Conservation (phyloP, 495 filamentous ascomycete genomes). For the Gamarada debralockiae region DNA sequence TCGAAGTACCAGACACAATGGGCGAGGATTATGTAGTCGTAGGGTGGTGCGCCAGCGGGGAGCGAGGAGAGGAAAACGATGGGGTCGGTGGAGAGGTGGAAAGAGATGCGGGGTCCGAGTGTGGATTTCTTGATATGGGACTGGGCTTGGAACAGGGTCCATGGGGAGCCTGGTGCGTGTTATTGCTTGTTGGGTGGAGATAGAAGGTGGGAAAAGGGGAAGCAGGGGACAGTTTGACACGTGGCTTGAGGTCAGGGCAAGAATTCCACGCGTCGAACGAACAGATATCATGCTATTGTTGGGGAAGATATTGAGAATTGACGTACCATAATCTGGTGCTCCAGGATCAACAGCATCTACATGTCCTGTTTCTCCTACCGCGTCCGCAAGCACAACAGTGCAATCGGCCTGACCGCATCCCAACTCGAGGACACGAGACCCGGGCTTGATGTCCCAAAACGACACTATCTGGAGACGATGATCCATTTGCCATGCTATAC, state of each 20-base stretch:
- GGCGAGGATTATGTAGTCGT: slow-evolving; percentile 41
- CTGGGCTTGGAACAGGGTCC: slow-evolving; percentile 36
- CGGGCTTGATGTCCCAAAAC: slow-evolving; percentile 33
- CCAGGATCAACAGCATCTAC: slow-evolving; percentile 48
- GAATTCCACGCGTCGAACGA: no score
- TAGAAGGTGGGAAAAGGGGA: slow-evolving; percentile 18
- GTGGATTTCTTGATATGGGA: slow-evolving; percentile 29
- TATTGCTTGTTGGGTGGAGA: slow-evolving; percentile 14
- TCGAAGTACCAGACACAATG: slow-evolving; percentile 51
- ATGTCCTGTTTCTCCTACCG: slow-evolving; percentile 37
- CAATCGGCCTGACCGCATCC: slow-evolving; percentile 53
- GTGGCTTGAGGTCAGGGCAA: no score
- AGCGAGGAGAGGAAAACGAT: not conserved
- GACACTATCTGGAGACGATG: slow-evolving; percentile 40
- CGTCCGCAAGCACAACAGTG: slow-evolving; percentile 41
- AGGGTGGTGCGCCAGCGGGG: slow-evolving; percentile 21
- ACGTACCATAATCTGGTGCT: slow-evolving; percentile 39
- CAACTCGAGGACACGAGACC: slow-evolving; percentile 44
- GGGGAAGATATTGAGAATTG: no score
- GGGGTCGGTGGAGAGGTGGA: slow-evolving; percentile 24
- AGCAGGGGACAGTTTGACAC: not conserved
- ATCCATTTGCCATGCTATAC: slow-evolving; percentile 28
- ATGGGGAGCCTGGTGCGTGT: slow-evolving; percentile 21
- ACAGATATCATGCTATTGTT: no score
- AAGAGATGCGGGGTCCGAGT: slow-evolving; percentile 37